Percentiles rank a stretch among this genome's conserved stretches.
Evolutionary conservation across 2,329 filamentous ascomycete genomes (phyloP).

Genomic region (Endoconidiophora laricicola): DNA sequence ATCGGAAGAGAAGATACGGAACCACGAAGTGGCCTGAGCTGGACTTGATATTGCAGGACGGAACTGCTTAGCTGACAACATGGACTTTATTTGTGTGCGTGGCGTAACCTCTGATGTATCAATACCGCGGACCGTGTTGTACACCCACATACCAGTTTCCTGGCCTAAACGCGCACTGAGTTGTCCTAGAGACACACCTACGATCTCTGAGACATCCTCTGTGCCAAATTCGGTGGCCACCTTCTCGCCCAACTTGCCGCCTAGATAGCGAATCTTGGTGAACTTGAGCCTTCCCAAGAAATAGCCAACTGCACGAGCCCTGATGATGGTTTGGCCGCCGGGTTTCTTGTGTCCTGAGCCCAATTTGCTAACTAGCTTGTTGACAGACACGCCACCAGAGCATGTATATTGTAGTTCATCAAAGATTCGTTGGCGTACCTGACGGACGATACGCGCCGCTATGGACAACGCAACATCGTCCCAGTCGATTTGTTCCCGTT

Average conservation of each 20-base stretch:
- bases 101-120: conserved; percentile 81
- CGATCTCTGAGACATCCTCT: conserved; percentile 59
- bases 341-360: conserved; percentile 87
- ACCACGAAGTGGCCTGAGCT: conserved; percentile 70
- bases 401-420: conserved; percentile 72
- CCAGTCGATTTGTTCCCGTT: conserved; percentile 80
- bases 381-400: conserved; percentile 72
- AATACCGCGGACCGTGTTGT: conserved; percentile 69
- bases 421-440: conserved; percentile 52
- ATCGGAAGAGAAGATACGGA: conserved; percentile 80
- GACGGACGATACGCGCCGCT: conserved; percentile 74
- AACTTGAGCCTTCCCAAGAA: conserved; percentile 82
- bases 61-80: conserved; percentile 94
- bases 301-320: conserved; percentile 61
- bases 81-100: conserved; percentile 86
- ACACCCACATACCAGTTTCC: conserved; percentile 72
- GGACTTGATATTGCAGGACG: conserved; percentile 61
- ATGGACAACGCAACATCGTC: conserved; percentile 80
- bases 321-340: conserved; percentile 84
- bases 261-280: conserved; percentile 87
- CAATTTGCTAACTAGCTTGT: conserved; percentile 91
- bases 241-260: conserved; percentile 84
- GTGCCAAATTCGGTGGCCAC: conserved; percentile 67
- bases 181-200: conserved; percentile 55
- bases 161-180: conserved; percentile 65